phyloP scores from a whole-genome alignment of 2,329 filamentous ascomycete species.

The Pseudonectria foliicola region DNA sequence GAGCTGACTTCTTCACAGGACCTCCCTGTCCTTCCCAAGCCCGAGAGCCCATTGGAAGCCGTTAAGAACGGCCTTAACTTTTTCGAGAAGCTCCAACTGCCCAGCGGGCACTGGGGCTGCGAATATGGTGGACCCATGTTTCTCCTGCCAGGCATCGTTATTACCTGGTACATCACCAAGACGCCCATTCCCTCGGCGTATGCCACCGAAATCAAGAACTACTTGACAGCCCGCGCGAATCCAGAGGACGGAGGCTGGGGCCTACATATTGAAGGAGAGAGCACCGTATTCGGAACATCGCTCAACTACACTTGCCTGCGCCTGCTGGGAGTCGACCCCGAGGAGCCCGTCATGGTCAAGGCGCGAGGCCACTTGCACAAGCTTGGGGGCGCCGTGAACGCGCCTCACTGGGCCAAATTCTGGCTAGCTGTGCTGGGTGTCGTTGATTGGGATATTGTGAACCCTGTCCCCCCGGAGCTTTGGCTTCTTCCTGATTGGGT shows the following conservation, averaged over 20 bases:
- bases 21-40: slow-evolving; percentile 62
- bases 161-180: slow-evolving; percentile 82
- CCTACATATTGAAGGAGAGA: slow-evolving; percentile 88
- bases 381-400: slow-evolving; percentile 74
- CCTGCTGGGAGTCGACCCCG: slow-evolving; percentile 73
- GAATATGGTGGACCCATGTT: slow-evolving; percentile 99
- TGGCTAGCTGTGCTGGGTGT: slow-evolving; percentile 84
- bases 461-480: slow-evolving; percentile 85
- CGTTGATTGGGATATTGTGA: slow-evolving; percentile 84
- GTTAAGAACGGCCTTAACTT: slow-evolving; percentile 80
- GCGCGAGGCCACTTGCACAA: slow-evolving; percentile 76
- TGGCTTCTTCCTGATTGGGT: slow-evolving; percentile 92
- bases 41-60: slow-evolving; percentile 67
- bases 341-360: slow-evolving; percentile 79
- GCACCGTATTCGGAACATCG: slow-evolving; percentile 80
- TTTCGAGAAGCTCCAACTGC: slow-evolving; percentile 82
- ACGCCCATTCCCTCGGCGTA: slow-evolving; percentile 76
- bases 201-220: slow-evolving; percentile 84
- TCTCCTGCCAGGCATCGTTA: slow-evolving; percentile 75
- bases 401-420: slow-evolving; percentile 95
- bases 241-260: slow-evolving; percentile 95
- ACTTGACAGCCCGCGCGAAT: slow-evolving; percentile 78
- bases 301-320: slow-evolving; percentile 83
- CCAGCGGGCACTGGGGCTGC: slow-evolving; percentile 89
- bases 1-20: slow-evolving; percentile 41